These are phyloP conservation scores for Mycogone perniciosa DNA, from an alignment of 2,329 filamentous ascomycete species.

Conservation along the genomic window DNA sequence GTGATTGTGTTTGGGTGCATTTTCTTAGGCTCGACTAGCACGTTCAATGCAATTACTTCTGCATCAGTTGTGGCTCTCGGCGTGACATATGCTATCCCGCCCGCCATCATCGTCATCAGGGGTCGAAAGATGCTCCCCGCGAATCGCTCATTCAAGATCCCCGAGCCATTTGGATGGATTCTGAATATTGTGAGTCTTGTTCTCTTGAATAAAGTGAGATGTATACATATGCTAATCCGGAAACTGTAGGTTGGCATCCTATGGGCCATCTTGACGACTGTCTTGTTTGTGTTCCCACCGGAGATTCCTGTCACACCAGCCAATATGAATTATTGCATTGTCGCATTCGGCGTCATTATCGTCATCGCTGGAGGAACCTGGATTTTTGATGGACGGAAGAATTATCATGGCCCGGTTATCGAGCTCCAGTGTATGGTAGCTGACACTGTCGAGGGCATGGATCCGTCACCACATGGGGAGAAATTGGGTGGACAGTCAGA, in stretches of 20 bases:
- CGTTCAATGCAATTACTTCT: slow-evolving; percentile 67
- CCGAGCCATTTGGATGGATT: slow-evolving; percentile 30
- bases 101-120: slow-evolving; percentile 61
- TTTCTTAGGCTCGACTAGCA: slow-evolving; percentile 59
- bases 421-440: slow-evolving; percentile 7
- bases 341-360: slow-evolving; percentile 42
- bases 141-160: slow-evolving; percentile 31
- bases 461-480: not conserved
- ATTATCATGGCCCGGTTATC: slow-evolving; percentile 33
- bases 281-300: slow-evolving; percentile 70
- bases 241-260: slow-evolving; percentile 43
- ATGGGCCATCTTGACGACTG: slow-evolving; percentile 64
- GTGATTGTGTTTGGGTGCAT: slow-evolving; percentile 65
- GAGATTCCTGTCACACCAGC: slow-evolving; percentile 54
- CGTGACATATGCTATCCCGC: slow-evolving; percentile 69
- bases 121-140: slow-evolving; percentile 61
- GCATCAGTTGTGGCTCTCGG: slow-evolving; percentile 68
- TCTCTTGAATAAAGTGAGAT: not conserved
- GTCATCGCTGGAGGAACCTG: slow-evolving; percentile 38
- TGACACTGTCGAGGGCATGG: slow-evolving; percentile 5
- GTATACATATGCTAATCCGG: not conserved
- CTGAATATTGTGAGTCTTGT: slow-evolving; percentile 21
- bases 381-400: slow-evolving; percentile 43
- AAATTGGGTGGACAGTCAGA: not conserved
- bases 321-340: slow-evolving; percentile 60